Evolutionary conservation across 2,329 filamentous ascomycete genomes (phyloP).

Genomic region (Aureobasidium sp.): DNA sequence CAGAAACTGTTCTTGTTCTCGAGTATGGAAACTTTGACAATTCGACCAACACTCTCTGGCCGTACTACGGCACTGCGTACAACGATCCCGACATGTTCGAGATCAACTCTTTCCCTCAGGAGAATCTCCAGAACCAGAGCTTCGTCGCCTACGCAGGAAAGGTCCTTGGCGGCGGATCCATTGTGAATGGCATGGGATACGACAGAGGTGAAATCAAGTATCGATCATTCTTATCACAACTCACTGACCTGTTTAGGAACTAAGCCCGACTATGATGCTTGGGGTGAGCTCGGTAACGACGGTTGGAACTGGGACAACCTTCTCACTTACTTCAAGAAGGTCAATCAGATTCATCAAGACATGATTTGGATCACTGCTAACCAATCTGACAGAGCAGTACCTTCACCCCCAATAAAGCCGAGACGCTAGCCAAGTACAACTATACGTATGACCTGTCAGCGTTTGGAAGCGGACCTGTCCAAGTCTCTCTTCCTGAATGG

Average conservation of each 20-base stretch:
- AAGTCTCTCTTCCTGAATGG: conserved; percentile 21
- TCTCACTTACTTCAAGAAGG: conserved; percentile 22
- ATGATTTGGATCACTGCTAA: neutral
- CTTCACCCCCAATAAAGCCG: conserved; percentile 20
- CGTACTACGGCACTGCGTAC: conserved; percentile 13
- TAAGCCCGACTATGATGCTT: conserved; percentile 10
- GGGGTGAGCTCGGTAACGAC: conserved; percentile 8
- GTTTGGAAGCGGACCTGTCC: conserved; percentile 22
- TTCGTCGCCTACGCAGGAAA: neutral
- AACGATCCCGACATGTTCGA: conserved; percentile 17
- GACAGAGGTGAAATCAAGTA: conserved; percentile 13
- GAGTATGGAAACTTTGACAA: conserved; percentile 19
- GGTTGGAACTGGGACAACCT: conserved; percentile 9
- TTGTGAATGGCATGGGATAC: conserved; percentile 14
- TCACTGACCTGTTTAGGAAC: neutral
- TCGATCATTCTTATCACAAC: no score
- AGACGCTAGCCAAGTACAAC: conserved; percentile 16
- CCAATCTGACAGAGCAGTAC: conserved; percentile 24
- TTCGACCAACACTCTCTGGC: conserved; percentile 15
- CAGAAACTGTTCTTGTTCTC: conserved; percentile 19
- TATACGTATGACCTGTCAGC: conserved; percentile 20
- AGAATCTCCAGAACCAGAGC: conserved; percentile 1
- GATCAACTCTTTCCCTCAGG: conserved; percentile 2
- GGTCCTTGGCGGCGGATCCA: conserved; percentile 6
- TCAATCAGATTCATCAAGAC: neutral